Evolutionary conservation across 2,329 filamentous ascomycete genomes (phyloP), one percentile per base, ranked within the genome.

Genomic region (Sclerotiophoma versabilis): DNA sequence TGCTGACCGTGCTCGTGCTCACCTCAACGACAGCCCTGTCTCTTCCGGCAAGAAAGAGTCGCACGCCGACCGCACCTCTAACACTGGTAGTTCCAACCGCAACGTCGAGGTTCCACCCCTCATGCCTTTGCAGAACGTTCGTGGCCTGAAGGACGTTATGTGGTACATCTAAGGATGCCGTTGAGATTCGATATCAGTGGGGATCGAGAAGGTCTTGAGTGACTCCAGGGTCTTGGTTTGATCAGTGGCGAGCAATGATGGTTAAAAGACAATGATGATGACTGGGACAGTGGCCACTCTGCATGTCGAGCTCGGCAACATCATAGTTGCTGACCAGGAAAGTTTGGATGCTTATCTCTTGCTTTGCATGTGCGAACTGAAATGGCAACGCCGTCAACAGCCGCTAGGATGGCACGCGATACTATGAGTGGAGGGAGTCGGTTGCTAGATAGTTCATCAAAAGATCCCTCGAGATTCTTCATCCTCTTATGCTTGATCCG

Each of bases 1-100:
- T 27, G 89, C 92, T 8, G 86, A 87, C 53, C 90, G 95, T 43
- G 92, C 91, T 17, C 87, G 87, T 48, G 81, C 87, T 3, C 95
- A 99, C 61, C 87, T 93, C 66, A 79, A 83, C 58, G 72, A 73
- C 23, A 63, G 59, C 49, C 66, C 69, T 4, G 69, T 75, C 20
- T 75, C 73, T 11, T 73, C 72, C 5, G 72, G 72, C 48, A 74
- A 75, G 70, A 75, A 75, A 58, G 70, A 74, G 62, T 58, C 67
- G 10, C 67, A 70, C 59, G 64, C 59, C 9, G 65, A 69, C 14
- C 54, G 58, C 42, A 56, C 64, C 45, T 69, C 69, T 14, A 65
- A 69, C 0, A 69, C 66, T 29, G 68, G 67, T 29, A 70, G 68
- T 11, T 66, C 69, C n/a, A 64, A 63, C 48, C 52, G 50, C 23